Percentiles rank a stretch among this genome's conserved stretches.
phyloP scores from a whole-genome alignment of 202 grass and related monocot species.

The Cymbopogon flexuosus region DNA sequence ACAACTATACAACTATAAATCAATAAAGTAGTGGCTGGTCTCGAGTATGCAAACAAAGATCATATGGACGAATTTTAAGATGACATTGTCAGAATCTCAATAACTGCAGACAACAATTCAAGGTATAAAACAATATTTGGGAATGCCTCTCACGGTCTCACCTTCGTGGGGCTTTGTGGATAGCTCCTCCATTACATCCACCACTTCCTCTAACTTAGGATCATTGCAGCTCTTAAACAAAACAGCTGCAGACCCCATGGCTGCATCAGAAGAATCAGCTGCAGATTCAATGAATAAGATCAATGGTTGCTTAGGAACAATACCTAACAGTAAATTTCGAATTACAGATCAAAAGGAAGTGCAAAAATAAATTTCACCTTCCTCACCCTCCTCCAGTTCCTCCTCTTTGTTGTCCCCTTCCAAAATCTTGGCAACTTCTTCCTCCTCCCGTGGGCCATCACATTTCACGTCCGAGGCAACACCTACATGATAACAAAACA shows the following conservation, averaged over 20 bases:
- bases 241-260: background rate
- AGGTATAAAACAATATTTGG: background rate
- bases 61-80: background rate
- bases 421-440: constrained; percentile 9
- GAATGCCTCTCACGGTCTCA: constrained; percentile 33
- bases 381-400: constrained; percentile 30
- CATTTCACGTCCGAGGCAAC: constrained; percentile 25
- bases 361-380: constrained; percentile 27
- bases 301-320: background rate
- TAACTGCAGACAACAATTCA: background rate
- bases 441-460: constrained; percentile 10
- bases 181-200: background rate
- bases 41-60: background rate
- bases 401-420: constrained; percentile 12
- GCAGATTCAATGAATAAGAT: background rate
- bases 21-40: background rate
- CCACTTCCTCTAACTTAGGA: constrained; percentile 3
- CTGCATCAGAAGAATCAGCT: constrained; percentile 29
- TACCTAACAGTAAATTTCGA: background rate
- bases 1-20: background rate
- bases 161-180: constrained; percentile 11
- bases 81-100: background rate
- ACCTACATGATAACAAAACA: background rate
- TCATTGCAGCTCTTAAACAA: background rate
- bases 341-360: background rate